Percentiles rank a stretch among this genome's conserved stretches.
Evolutionary conservation across 2,329 filamentous ascomycete species (phyloP).

Genomic region (Ceratocystis diversiconidia): DNA sequence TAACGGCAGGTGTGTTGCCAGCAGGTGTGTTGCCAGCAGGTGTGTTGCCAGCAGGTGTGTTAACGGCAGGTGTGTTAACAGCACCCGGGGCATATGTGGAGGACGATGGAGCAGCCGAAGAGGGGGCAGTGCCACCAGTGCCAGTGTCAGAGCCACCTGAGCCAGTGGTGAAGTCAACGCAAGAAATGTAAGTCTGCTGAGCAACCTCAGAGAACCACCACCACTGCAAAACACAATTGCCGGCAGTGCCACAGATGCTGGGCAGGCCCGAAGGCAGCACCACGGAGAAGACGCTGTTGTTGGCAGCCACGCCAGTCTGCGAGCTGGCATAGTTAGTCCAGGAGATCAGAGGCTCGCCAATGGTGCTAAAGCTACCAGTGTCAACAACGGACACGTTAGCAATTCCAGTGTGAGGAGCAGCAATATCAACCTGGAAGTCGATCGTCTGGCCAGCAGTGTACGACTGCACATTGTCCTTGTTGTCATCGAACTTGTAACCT

Average conservation of each 20-base stretch:
- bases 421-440: slow-evolving; percentile 28
- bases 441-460: slow-evolving; percentile 32
- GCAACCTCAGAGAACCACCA: slow-evolving; percentile 30
- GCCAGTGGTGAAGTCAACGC: slow-evolving; percentile 25
- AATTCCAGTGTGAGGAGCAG: slow-evolving; percentile 33
- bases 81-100: not conserved
- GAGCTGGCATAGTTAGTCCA: slow-evolving; percentile 42
- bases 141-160: slow-evolving; percentile 7
- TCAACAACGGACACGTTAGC: slow-evolving; percentile 45
- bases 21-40: not conserved
- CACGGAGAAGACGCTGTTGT: slow-evolving; percentile 34
- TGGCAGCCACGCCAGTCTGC: slow-evolving; percentile 26
- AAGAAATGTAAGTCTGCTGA: slow-evolving; percentile 29
- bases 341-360: slow-evolving; percentile 39
- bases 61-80: not conserved
- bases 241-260: slow-evolving; percentile 23
- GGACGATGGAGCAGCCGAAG: not conserved
- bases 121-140: not conserved
- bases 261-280: slow-evolving; percentile 25
- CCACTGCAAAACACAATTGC: slow-evolving; percentile 32
- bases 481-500: slow-evolving; percentile 34
- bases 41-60: not conserved
- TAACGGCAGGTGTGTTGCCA: not conserved
- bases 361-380: slow-evolving; percentile 35
- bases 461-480: slow-evolving; percentile 30